Base-by-base conservation (phyloP, 2,329 filamentous ascomycete species). In the Xylariales sp. region DNA sequence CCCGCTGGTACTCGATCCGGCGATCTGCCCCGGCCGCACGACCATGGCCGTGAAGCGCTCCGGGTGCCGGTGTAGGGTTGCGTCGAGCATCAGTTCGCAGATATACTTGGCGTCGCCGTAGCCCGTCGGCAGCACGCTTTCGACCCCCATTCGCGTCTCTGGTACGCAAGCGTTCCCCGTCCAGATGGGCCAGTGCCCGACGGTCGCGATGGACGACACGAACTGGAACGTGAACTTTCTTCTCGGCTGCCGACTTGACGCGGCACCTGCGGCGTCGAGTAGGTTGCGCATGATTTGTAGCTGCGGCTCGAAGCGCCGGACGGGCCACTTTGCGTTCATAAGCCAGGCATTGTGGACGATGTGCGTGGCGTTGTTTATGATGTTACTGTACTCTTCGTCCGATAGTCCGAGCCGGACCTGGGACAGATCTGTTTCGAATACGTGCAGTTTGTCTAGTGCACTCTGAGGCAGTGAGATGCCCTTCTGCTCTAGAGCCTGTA, bases 271-370 rank as follows among this genome's bases (percentile, higher is more conserved):
- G 2, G 88, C 75, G 46, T 83, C 75, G 7, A 87, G 68, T 12
- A 88, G 74, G 67, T 84, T 83, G 1, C 78, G 77, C 78, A 88
- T 80, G 14, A 79, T 76, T 3, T 79, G 72, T 56, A 86, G 79
- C 69, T 86, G 83, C 0, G 79, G 41, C 63, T 83, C 81, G 62
- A 83, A 84, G 1, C 72, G 77, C 0, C 62, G 57, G 0, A 85
- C 3, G 0, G 80, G 72, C 3, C 82, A 77, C 56, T 76, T 83
- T 8, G 73, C 73, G 61, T 77, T 83, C 83, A 86, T 86, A 0
- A 81, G 81, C 83, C 84, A 87, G 0, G 84, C 85, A 56, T 83
- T 85, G 72, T 86, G 84, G 23, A 85, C 64, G 48, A 88, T 81
- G 65, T 86, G 82, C 0, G 85, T 87, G 0, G 69, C n/a, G 1